Base-by-base conservation (phyloP, 2,329 filamentous ascomycete species). In the Trichoderma semiorbis region DNA sequence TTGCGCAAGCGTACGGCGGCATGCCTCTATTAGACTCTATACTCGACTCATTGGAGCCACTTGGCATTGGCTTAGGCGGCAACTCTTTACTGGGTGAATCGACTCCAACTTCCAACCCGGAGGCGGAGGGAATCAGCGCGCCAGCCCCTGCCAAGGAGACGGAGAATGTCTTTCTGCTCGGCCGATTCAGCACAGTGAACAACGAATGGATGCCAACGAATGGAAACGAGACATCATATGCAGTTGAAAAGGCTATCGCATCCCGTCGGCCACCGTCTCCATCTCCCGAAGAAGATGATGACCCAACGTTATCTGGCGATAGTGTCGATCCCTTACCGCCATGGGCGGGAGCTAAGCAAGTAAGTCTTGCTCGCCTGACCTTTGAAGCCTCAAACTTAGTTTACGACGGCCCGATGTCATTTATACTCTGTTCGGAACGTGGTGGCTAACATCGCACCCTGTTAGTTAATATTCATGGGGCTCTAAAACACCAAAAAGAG, bases 271-370 rank as follows among this genome's bases (percentile, higher is more conserved):
- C 28, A 12, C 28, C 57, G 18, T 60, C 28, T n/a, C 28, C 28
- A 24, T 12, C 28, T 28, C 30, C 28, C 43, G 43, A 32, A 30
- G 10, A 32, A 5, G 32, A n/a, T 26, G 30, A 18, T 26, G 16
- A 39, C 36, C 64, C 64, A 32, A n/a, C 24, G 50, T 67, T 30
- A 57, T 39, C 50, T 39, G 53, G 30, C 36, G 65, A 43, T 57
- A 11, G 24, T 55, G 34, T 34, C 24, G 64, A 68, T 43, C n/a
- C 26, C 24, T 21, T 26, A 34, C 26, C 66, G 28, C 57, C 36
- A 36, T 69, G 66, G 66, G 21, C 57, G 57, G 57, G 28, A 58
- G 18, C 55, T 62, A 69, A 62, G 39, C 66, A 69, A 53, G 66
- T 69, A 36, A 53, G 66, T 69, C 36, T 67, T 50, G 28, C 24